Evolutionary conservation across 2,329 filamentous ascomycete genomes (phyloP).

Genomic region (Hymenoscyphus occultus): DNA sequence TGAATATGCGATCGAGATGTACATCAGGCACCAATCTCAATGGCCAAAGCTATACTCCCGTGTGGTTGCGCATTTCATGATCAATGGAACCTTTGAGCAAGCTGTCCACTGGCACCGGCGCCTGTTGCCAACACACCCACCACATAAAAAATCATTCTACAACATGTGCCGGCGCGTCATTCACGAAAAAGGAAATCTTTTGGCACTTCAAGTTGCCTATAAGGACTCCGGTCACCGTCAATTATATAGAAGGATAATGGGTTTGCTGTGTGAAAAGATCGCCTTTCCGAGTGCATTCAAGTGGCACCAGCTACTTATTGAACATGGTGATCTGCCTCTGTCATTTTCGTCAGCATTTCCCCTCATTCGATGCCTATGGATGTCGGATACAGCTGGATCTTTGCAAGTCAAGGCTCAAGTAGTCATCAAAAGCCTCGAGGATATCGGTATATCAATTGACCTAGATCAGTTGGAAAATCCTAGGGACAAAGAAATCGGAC

Average conservation of each 20-base stretch:
- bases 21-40: conserved; percentile 36
- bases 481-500: background rate
- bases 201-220: conserved; percentile 43
- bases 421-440: conserved; percentile 25
- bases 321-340: conserved; percentile 42
- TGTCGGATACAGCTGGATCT: conserved; percentile 31
- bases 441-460: conserved; percentile 28
- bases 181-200: conserved; percentile 31
- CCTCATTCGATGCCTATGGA: conserved; percentile 40
- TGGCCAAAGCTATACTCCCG: conserved; percentile 42
- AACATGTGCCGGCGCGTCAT: conserved; percentile 35
- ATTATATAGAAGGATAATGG: conserved; percentile 44
- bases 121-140: conserved; percentile 29
- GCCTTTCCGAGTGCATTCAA: conserved; percentile 40
- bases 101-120: conserved; percentile 33
- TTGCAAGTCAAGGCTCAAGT: conserved; percentile 17
- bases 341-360: conserved; percentile 39
- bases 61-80: conserved; percentile 43
- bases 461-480: conserved; percentile 9
- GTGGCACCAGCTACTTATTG: conserved; percentile 46
- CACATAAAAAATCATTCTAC: conserved; percentile 39
- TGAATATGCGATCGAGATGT: conserved; percentile 42
- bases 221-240: conserved; percentile 37
- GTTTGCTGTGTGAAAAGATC: conserved; percentile 39
- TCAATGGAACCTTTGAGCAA: conserved; percentile 19